phyloP scores from a whole-genome alignment of 306 rosid genomes.

The Quercus mongolica region DNA sequence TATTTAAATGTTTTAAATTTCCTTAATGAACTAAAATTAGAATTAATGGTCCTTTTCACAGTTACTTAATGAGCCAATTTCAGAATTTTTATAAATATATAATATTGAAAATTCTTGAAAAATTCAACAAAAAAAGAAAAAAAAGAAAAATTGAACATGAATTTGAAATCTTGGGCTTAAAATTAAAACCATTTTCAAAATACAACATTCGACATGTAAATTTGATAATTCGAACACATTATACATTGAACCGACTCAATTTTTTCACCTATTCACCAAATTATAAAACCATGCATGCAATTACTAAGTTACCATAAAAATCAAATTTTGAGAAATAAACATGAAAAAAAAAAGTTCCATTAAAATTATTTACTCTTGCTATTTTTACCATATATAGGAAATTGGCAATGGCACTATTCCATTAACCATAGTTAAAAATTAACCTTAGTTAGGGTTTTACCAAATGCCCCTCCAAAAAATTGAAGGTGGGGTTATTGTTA shows the following conservation, averaged over 20 bases:
- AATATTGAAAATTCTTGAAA: neutral
- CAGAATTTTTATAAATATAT: no score
- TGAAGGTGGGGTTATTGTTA: neutral
- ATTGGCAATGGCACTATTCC: neutral
- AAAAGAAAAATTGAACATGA: no score
- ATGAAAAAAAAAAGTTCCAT: neutral
- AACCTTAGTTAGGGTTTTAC: conserved; percentile 32
- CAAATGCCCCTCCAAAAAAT: neutral
- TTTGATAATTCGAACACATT: neutral
- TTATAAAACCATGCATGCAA: neutral
- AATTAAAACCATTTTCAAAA: no score
- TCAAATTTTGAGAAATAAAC: neutral
- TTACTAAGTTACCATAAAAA: neutral
- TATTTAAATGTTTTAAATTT: neutral
- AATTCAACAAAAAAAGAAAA: neutral
- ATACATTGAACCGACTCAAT: neutral
- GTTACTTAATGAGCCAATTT: no score
- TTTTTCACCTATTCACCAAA: neutral
- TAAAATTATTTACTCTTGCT: neutral
- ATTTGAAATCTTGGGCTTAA: no score
- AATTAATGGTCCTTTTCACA: no score
- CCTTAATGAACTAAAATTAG: no score
- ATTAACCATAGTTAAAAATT: conserved; percentile 27
- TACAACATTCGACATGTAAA: neutral
- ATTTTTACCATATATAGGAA: conserved; percentile 11